phyloP scores from a whole-genome alignment of 164 flowering plant genomes.

The Liquidambar formosana region DNA sequence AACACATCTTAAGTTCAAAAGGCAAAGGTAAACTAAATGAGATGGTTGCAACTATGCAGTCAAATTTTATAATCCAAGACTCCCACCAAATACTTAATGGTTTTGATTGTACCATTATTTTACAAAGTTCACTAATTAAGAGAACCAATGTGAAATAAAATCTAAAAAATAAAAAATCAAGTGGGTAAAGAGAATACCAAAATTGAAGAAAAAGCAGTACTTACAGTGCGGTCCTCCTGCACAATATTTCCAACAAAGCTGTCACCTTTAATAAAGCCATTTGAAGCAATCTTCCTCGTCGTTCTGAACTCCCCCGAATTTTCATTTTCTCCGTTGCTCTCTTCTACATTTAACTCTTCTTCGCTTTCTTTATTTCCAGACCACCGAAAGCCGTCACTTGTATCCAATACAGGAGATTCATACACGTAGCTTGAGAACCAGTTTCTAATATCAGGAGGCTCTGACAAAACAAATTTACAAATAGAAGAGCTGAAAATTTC shows the following conservation, averaged over 20 bases:
- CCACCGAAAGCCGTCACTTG: slow-evolving; percentile 7
- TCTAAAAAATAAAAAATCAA: not conserved
- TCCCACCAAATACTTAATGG: too few relatives aligned
- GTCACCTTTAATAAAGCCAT: not conserved
- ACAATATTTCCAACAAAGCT: not conserved
- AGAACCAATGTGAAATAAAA: not conserved
- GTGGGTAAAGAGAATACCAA: not conserved
- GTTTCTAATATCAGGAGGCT: slow-evolving; percentile 61
- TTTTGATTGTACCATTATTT: not conserved
- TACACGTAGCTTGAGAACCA: slow-evolving; percentile 63
- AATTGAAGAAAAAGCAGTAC: slow-evolving; percentile 4
- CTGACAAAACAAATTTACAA: slow-evolving; percentile 21
- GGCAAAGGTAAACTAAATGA: too few relatives aligned
- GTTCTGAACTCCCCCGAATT: not conserved
- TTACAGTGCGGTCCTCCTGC: slow-evolving; percentile 3
- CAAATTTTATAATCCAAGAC: too few relatives aligned
- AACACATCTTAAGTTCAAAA: too few relatives aligned
- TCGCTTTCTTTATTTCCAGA: slow-evolving; percentile 10
- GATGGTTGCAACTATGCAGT: too few relatives aligned
- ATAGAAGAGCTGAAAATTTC: not conserved
- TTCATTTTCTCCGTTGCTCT: slow-evolving; percentile 1
- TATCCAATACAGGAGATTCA: slow-evolving; percentile 41
- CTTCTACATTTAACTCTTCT: slow-evolving; percentile 9
- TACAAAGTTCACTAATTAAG: not conserved
- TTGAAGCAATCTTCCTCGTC: too few relatives aligned